phyloP scores from a whole-genome alignment of 768 basidiomycete genomes.

The Rhodotorula paludigena region DNA sequence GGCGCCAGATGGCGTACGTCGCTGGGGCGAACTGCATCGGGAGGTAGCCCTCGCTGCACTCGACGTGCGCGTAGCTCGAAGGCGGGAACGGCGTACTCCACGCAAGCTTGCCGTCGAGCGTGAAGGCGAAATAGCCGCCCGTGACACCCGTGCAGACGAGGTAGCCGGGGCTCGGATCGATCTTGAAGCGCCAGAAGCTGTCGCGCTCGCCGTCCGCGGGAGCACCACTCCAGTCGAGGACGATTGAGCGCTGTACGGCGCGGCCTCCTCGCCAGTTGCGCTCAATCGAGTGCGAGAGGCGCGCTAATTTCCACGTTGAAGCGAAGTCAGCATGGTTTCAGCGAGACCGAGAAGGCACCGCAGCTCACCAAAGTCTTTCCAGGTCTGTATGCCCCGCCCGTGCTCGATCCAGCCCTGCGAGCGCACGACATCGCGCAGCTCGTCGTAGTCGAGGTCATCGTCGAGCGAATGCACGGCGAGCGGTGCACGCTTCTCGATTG shows the following conservation, averaged over 20 bases:
- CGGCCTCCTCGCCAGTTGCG: conserved; percentile 14
- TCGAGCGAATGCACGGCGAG: not conserved
- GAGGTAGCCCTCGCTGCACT: conserved; percentile 7
- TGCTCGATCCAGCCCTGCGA: not conserved
- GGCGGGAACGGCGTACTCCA: not conserved
- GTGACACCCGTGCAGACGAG: conserved; percentile 7
- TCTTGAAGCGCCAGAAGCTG: conserved; percentile 25
- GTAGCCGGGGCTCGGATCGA: not conserved
- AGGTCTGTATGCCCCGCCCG: not conserved
- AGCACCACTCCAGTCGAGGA: not conserved
- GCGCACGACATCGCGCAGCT: conserved; percentile 1
- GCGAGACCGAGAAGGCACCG: not conserved
- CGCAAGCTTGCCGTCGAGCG: not conserved
- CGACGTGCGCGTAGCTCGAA: not conserved
- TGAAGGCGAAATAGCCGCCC: conserved; percentile 7
- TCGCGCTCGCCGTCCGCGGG: not conserved
- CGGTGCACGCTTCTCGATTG: not conserved
- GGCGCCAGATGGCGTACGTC: not conserved
- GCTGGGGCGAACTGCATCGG: not conserved
- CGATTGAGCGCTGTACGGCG: not conserved
- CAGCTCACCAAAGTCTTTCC: conserved; percentile 5
- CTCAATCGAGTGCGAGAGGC: not conserved
- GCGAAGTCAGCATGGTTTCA: too few species aligned
- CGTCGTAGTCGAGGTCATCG: not conserved
- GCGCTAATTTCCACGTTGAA: not conserved